Percentiles rank a stretch among this genome's conserved stretches.
Evolutionary conservation across 371 early-diverging fungal species (phyloP).

Genomic region (Mucor mucedo): DNA sequence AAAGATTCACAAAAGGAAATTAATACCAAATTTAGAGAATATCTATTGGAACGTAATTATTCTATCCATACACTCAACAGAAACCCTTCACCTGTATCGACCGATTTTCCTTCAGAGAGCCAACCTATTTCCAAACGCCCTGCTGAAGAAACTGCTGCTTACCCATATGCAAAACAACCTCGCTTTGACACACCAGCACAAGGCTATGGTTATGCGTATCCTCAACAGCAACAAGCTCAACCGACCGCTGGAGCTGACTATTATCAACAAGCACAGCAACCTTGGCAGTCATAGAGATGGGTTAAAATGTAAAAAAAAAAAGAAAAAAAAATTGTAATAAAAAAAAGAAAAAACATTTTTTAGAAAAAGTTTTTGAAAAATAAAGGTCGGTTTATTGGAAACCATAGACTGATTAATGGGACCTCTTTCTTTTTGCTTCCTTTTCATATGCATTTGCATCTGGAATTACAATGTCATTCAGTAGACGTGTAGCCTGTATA

Average conservation of each 20-base stretch:
- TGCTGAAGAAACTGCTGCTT: slow-evolving; percentile 7
- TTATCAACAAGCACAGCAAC: slow-evolving; percentile 13
- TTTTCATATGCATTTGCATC: slow-evolving; percentile 60
- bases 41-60: slow-evolving; percentile 52
- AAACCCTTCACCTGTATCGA: slow-evolving; percentile 8
- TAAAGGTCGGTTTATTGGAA: too few species aligned
- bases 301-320: background rate
- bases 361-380: too few species aligned
- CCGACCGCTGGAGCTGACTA: background rate
- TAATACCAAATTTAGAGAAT: slow-evolving; percentile 54
- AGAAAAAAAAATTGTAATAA: background rate
- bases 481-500: slow-evolving; percentile 39
- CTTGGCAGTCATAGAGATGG: slow-evolving; percentile 1
- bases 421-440: slow-evolving; percentile 23
- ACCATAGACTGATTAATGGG: too few species aligned
- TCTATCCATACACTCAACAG: slow-evolving; percentile 29
- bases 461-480: slow-evolving; percentile 52
- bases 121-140: slow-evolving; percentile 9
- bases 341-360: background rate
- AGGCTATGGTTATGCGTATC: background rate
- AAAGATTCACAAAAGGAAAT: slow-evolving; percentile 51
- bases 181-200: slow-evolving; percentile 17
- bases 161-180: slow-evolving; percentile 24
- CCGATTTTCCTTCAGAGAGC: slow-evolving; percentile 12
- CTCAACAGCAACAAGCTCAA: slow-evolving; percentile 5